These are phyloP conservation scores for Coemansia sp. DNA, from an alignment of 192 early-diverging fungal species.

Conservation along the genomic window DNA sequence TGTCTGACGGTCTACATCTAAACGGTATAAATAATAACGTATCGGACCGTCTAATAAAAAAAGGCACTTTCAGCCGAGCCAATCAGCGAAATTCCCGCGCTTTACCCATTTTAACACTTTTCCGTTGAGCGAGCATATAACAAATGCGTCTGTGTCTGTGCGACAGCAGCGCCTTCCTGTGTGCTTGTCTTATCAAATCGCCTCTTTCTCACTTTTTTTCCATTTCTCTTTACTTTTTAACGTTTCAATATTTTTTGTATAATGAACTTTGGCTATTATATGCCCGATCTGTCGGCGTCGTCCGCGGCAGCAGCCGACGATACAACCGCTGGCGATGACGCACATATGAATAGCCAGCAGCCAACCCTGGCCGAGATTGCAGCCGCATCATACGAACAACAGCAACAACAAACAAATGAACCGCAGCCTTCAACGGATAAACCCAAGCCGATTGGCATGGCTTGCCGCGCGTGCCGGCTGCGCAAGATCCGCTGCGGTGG, in stretches of 20 bases:
- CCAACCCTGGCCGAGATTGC: slow-evolving; percentile 12
- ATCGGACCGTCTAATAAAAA: no score
- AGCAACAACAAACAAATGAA: neutral
- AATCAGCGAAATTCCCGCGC: no score
- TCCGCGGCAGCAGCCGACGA: neutral
- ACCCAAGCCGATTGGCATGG: slow-evolving; percentile 44
- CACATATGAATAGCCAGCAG: neutral
- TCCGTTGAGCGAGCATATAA: no score
- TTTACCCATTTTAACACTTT: no score
- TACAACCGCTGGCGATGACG: neutral
- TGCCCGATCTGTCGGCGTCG: neutral
- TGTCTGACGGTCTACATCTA: no score
- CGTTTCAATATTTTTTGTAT: neutral
- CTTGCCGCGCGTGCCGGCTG: slow-evolving; percentile 45
- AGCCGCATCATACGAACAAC: neutral
- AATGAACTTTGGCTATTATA: slow-evolving; percentile 10
- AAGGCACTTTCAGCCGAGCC: no score
- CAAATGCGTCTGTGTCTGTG: no score
- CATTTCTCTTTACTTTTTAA: neutral
- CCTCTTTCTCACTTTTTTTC: neutral
- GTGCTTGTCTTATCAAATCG: no score
- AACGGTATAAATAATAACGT: no score
- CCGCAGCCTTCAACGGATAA: neutral
- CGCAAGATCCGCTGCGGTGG: slow-evolving; percentile 55
- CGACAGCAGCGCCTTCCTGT: no score